Evolutionary conservation across 2,329 filamentous ascomycete genomes (phyloP).

Genomic region (Cladosporium colombiae): DNA sequence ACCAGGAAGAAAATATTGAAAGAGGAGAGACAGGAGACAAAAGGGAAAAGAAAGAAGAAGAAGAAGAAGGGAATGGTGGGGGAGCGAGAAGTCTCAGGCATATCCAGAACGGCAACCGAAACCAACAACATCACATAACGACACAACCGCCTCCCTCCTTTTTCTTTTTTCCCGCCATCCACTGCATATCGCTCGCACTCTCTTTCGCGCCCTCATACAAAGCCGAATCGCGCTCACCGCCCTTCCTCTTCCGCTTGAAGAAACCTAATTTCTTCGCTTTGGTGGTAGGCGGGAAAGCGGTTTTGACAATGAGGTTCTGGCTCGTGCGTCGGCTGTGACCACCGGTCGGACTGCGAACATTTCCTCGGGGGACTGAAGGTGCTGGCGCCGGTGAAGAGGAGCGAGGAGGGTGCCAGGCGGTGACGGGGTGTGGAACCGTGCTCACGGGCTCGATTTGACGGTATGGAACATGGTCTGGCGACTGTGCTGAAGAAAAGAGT

Average conservation of each 20-base stretch:
- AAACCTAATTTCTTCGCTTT: conserved; percentile 34
- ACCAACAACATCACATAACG: too few species aligned
- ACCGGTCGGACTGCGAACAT: background rate
- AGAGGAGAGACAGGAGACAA: background rate
- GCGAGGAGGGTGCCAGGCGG: conserved; percentile 38
- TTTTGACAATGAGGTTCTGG: conserved; percentile 19
- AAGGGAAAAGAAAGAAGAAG: background rate
- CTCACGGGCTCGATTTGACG: conserved; percentile 28
- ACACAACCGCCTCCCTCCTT: conserved; percentile 1
- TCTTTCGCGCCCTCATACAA: background rate
- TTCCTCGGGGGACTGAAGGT: background rate
- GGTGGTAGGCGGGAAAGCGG: conserved; percentile 28
- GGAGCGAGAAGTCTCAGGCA: too few species aligned
- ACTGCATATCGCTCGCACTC: background rate
- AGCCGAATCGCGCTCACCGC: background rate
- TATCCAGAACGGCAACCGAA: too few species aligned
- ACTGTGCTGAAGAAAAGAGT: conserved; percentile 32
- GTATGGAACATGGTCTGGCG: conserved; percentile 32
- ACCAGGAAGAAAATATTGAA: background rate
- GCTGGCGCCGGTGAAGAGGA: conserved; percentile 16
- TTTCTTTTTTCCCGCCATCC: conserved; percentile 15
- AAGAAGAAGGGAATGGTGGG: too few species aligned
- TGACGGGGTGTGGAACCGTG: conserved; percentile 36
- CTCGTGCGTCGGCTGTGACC: conserved; percentile 9
- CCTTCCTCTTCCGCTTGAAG: conserved; percentile 24